A percentile compares a stretch with the other conserved stretches of the same genome.
phyloP scores from a whole-genome alignment of 2,329 filamentous ascomycete species.

The Sporothrix pseudoabietina region DNA sequence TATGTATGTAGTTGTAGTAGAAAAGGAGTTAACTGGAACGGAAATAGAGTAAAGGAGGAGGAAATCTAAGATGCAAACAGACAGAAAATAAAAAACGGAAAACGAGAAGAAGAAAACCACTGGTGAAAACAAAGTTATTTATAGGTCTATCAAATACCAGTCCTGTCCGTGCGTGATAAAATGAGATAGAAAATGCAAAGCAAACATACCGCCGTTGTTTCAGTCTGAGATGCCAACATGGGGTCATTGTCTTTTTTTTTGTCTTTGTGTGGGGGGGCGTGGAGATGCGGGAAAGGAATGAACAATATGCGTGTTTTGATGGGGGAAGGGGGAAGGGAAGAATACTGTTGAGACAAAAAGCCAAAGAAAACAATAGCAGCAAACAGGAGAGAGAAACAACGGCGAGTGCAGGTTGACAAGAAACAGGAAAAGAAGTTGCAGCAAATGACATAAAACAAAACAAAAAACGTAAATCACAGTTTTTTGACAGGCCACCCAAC shows the following conservation, averaged over 20 bases:
- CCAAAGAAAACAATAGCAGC: conserved; percentile 28
- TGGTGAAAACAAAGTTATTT: conserved; percentile 32
- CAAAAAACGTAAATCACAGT: conserved; percentile 33
- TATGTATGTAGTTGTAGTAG: background rate
- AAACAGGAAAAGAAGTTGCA: conserved; percentile 34
- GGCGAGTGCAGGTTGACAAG: conserved; percentile 32
- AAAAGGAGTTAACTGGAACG: background rate
- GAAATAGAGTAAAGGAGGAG: background rate
- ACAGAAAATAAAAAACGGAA: conserved; percentile 21
- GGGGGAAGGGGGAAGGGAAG: conserved; percentile 25
- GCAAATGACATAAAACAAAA: conserved; percentile 33
- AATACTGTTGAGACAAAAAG: conserved; percentile 32
- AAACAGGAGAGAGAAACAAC: conserved; percentile 29
- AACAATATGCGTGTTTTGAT: background rate
- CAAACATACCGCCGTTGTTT: conserved; percentile 43
- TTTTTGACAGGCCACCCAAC: conserved; percentile 21
- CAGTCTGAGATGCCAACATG: conserved; percentile 42
- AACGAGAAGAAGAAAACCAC: conserved; percentile 30
- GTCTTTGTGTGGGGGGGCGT: conserved; percentile 11
- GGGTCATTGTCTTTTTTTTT: conserved; percentile 41
- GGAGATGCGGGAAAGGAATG: conserved; percentile 13
- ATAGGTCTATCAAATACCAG: conserved; percentile 42
- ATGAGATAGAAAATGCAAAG: conserved; percentile 38
- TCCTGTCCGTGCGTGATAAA: conserved; percentile 41
- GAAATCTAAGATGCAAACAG: conserved; percentile 17